These are phyloP conservation scores for Penicillium expansum DNA, from an alignment of 2,329 filamentous ascomycete species.

Conservation along the genomic window DNA sequence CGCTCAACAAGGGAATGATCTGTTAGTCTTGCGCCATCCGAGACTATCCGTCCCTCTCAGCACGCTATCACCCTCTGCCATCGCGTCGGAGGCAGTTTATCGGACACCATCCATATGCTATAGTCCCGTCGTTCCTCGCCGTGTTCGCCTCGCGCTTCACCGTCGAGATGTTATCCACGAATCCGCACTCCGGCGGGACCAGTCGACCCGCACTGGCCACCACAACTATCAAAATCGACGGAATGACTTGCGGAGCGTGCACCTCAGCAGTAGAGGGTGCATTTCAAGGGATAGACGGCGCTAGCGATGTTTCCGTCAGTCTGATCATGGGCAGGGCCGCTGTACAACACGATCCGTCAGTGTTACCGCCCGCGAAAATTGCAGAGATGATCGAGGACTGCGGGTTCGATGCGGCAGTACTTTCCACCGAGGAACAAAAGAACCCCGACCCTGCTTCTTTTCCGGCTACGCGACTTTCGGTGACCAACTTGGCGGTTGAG, in stretches of 20 bases:
- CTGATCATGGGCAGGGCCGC: slow-evolving; percentile 96
- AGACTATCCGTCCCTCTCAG: slow-evolving; percentile 19
- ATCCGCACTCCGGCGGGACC: slow-evolving; percentile 18
- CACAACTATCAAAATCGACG: slow-evolving; percentile 85
- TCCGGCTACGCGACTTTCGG: slow-evolving; percentile 45
- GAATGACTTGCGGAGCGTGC: slow-evolving; percentile 86
- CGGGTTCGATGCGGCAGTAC: slow-evolving; percentile 85
- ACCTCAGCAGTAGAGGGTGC: slow-evolving; percentile 92
- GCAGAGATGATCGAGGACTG: slow-evolving; percentile 86
- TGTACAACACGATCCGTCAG: slow-evolving; percentile 77
- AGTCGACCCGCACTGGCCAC: slow-evolving; percentile 66
- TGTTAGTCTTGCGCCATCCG: slow-evolving; percentile 21
- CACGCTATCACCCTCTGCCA: slow-evolving; percentile 15
- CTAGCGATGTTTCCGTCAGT: slow-evolving; percentile 84
- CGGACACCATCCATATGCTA: slow-evolving; percentile 15
- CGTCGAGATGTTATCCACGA: slow-evolving; percentile 18
- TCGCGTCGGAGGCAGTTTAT: slow-evolving; percentile 7
- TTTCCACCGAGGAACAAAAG: slow-evolving; percentile 68
- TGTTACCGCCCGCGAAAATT: slow-evolving; percentile 71
- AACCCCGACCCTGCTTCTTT: slow-evolving; percentile 31
- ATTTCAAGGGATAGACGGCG: slow-evolving; percentile 77
- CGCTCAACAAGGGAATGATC: slow-evolving; percentile 20
- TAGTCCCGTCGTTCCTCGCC: slow-evolving; percentile 7
- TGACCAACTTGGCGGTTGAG: slow-evolving; percentile 74
- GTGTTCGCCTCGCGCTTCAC: slow-evolving; percentile 4